Evolutionary conservation across 2,329 filamentous ascomycete species (phyloP).

Genomic region (Fusarium sp.): DNA sequence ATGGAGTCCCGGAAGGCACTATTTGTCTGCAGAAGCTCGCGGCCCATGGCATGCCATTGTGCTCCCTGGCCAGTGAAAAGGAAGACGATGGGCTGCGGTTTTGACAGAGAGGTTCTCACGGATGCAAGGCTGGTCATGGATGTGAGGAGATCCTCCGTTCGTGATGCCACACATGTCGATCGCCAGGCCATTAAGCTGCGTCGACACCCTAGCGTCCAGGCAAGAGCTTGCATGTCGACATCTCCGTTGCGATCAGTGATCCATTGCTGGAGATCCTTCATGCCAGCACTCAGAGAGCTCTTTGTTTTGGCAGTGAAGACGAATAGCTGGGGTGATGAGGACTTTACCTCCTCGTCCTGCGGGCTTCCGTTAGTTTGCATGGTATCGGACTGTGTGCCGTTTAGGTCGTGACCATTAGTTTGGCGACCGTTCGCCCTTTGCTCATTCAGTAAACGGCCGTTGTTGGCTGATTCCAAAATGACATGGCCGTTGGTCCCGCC

Average conservation of each 20-base stretch:
- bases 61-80: constrained; percentile 58
- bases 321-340: constrained; percentile 16
- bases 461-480: constrained; percentile 30
- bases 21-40: constrained; percentile 31
- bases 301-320: constrained; percentile 29
- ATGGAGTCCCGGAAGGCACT: constrained; percentile 29
- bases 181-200: constrained; percentile 19
- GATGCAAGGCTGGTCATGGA: constrained; percentile 12
- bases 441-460: neutral
- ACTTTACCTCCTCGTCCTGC: neutral
- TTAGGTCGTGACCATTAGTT: neutral
- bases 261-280: constrained; percentile 26
- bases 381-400: neutral
- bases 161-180: neutral
- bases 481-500: constrained; percentile 39
- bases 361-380: neutral
- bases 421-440: neutral
- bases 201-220: constrained; percentile 12
- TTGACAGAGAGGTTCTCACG: constrained; percentile 24
- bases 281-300: constrained; percentile 21
- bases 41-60: constrained; percentile 55
- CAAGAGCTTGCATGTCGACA: neutral
- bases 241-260: neutral
- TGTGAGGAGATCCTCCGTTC: neutral
- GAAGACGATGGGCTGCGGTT: constrained; percentile 21